Evolutionary conservation across 1,284 basidiomycete species (phyloP).

Genomic region (Ceratobasidium sp.): DNA sequence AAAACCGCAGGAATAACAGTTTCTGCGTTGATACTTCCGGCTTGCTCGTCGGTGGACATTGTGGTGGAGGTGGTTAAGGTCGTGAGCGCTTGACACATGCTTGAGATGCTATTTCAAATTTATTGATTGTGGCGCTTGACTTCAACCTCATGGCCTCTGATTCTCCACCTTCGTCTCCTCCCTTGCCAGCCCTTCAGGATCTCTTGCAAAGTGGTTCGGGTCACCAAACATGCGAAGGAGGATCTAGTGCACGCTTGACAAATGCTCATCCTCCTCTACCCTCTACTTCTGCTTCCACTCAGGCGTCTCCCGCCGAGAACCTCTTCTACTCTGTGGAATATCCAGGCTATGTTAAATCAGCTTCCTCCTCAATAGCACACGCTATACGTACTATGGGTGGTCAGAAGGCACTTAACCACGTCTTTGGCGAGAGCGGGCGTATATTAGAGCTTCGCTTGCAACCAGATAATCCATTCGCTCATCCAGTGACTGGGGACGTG

Average conservation of each 20-base stretch:
- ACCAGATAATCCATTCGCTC: conserved; percentile 78
- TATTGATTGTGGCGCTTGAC: conserved; percentile 4
- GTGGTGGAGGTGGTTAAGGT: not conserved
- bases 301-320: conserved; percentile 58
- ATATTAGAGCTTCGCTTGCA: conserved; percentile 81
- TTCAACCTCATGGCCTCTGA: conserved; percentile 15
- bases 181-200: not conserved
- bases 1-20: conserved; percentile 59
- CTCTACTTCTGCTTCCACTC: conserved; percentile 53
- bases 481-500: conserved; percentile 84
- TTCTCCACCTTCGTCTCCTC: conserved; percentile 16
- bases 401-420: conserved; percentile 74
- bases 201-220: not conserved
- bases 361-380: conserved; percentile 68
- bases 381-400: conserved; percentile 79
- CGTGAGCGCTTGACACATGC: not conserved
- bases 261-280: not conserved
- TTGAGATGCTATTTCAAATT: conserved; percentile 12
- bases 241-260: not conserved
- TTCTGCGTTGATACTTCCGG: not conserved
- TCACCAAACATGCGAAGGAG: too few relatives aligned
- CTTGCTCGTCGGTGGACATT: conserved; percentile 15
- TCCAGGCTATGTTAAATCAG: conserved; percentile 81
- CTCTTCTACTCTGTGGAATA: conserved; percentile 90
- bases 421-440: conserved; percentile 69